These are phyloP conservation scores for Fusarium sp. DNA, from an alignment of 2,329 filamentous ascomycete genomes.

Conservation along the genomic window DNA sequence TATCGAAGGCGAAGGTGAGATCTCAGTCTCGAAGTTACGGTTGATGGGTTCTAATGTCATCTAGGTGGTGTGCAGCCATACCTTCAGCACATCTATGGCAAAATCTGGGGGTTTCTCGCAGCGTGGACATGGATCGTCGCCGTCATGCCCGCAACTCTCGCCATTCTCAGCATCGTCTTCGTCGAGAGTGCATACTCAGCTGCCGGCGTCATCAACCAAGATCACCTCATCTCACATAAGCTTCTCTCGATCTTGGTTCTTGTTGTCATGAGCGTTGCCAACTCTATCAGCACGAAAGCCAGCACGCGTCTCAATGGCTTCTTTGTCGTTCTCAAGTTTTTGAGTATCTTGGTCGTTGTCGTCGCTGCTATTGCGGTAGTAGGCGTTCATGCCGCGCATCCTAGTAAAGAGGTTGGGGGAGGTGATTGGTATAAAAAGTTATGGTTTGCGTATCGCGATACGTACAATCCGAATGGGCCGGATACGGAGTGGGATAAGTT, in stretches of 20 bases:
- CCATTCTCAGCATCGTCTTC: conserved; percentile 73
- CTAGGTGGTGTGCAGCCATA: conserved; percentile 71
- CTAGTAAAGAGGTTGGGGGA: conserved; percentile 55
- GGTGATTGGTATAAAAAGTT: conserved; percentile 63
- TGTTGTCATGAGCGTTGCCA: conserved; percentile 60
- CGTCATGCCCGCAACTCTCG: conserved; percentile 72
- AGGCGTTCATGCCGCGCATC: conserved; percentile 53
- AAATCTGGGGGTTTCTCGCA: conserved; percentile 70
- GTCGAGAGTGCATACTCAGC: conserved; percentile 69
- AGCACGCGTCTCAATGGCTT: conserved; percentile 66
- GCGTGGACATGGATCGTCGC: conserved; percentile 74
- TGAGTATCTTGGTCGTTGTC: conserved; percentile 60
- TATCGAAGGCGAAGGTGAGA: conserved; percentile 67
- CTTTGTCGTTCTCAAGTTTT: conserved; percentile 66
- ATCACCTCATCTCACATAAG: conserved; percentile 59
- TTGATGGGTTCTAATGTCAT: not conserved
- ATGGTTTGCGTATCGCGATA: conserved; percentile 67
- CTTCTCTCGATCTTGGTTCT: conserved; percentile 62
- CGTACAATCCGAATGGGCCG: conserved; percentile 60
- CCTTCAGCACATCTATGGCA: conserved; percentile 69
- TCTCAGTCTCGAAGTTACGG: too few relatives aligned
- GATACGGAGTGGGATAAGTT: conserved; percentile 61
- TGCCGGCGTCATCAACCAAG: conserved; percentile 58
- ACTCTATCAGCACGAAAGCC: conserved; percentile 66
- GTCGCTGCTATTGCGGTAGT: conserved; percentile 61